phyloP scores from a whole-genome alignment of 768 basidiomycete genomes.

The Russula ochroleuca region DNA sequence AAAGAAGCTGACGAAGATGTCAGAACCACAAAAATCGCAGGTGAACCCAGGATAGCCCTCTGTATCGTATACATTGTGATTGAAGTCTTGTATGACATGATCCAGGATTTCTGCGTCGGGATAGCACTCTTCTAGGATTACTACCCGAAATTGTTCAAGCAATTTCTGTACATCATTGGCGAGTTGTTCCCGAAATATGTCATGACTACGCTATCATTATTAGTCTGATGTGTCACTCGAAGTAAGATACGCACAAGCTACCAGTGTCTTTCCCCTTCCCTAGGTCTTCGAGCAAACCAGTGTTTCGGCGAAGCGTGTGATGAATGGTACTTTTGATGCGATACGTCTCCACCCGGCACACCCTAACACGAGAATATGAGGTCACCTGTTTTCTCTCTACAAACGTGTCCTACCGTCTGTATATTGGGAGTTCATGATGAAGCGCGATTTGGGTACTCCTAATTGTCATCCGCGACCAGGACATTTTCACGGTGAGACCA shows the following conservation, averaged over 20 bases:
- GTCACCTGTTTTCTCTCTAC: neutral
- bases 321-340: conserved; percentile 65
- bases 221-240: neutral
- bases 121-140: conserved; percentile 48
- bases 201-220: neutral
- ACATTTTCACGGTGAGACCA: conserved; percentile 77
- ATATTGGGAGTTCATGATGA: conserved; percentile 72
- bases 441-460: conserved; percentile 55
- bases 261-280: neutral
- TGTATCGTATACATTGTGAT: conserved; percentile 26
- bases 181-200: conserved; percentile 14
- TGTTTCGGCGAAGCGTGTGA: conserved; percentile 44
- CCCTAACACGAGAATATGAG: conserved; percentile 41
- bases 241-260: conserved; percentile 1
- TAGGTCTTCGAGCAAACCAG: conserved; percentile 26
- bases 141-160: conserved; percentile 46
- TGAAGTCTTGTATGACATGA: conserved; percentile 17
- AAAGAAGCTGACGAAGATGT: conserved; percentile 80
- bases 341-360: conserved; percentile 78
- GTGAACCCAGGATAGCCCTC: conserved; percentile 32
- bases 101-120: conserved; percentile 22
- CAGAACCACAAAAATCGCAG: conserved; percentile 79
- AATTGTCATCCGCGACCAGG: conserved; percentile 83
- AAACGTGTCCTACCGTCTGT: conserved; percentile 53
- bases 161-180: conserved; percentile 36